phyloP scores from a whole-genome alignment of 2,329 filamentous ascomycete genomes.

The Cercospora sp. region DNA sequence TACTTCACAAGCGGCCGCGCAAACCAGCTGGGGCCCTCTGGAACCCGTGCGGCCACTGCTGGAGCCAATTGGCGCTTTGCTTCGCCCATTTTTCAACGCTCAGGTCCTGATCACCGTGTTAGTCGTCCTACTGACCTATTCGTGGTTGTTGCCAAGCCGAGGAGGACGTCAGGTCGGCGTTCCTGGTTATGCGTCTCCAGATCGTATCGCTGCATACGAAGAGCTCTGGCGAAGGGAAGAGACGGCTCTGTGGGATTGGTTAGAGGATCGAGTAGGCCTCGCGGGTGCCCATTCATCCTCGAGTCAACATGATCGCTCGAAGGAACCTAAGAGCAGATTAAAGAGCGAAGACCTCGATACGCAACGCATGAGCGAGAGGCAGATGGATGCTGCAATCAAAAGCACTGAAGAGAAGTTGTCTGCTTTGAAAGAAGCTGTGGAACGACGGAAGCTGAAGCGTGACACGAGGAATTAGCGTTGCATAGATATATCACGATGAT shows the following conservation, averaged over 20 bases:
- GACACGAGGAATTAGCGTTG: neutral
- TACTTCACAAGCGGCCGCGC: constrained; percentile 36
- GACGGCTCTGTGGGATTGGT: constrained; percentile 87
- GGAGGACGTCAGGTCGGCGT: constrained; percentile 42
- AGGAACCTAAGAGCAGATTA: constrained; percentile 30
- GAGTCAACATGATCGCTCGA: constrained; percentile 31
- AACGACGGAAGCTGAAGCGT: constrained; percentile 52
- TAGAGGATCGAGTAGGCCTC: constrained; percentile 80
- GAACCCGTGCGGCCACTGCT: constrained; percentile 73
- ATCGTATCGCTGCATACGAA: constrained; percentile 81
- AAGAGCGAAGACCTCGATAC: constrained; percentile 46
- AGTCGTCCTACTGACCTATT: constrained; percentile 69
- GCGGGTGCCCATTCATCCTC: constrained; percentile 50
- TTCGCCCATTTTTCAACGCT: constrained; percentile 70
- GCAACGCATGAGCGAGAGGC: constrained; percentile 76
- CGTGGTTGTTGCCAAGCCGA: constrained; percentile 57
- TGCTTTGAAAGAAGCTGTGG: constrained; percentile 72
- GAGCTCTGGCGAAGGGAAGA: constrained; percentile 90
- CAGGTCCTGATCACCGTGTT: constrained; percentile 77
- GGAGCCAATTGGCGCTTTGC: constrained; percentile 67
- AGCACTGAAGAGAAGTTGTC: constrained; percentile 84
- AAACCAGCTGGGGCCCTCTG: constrained; percentile 71
- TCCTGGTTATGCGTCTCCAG: constrained; percentile 52
- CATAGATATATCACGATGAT: constrained; percentile 11
- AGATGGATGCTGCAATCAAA: constrained; percentile 74